A percentile compares a stretch with the other conserved stretches of the same genome.
Conservation (phyloP, 129 eudicot genomes). For the Glebionis coronaria region DNA sequence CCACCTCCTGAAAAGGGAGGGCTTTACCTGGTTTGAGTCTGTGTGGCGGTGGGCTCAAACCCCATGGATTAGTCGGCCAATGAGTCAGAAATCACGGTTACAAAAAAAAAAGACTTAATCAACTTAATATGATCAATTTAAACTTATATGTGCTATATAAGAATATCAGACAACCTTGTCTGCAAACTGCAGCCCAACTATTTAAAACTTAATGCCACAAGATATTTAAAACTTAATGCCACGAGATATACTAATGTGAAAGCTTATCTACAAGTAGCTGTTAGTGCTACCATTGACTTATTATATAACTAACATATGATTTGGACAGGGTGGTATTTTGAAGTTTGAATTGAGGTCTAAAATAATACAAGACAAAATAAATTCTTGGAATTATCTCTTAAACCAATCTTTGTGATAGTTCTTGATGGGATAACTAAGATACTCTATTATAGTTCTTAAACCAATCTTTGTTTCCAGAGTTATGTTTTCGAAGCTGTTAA, state of each 20-base stretch:
- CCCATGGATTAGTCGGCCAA: too few species aligned
- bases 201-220: neutral
- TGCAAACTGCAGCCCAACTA: neutral
- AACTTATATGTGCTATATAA: too few species aligned
- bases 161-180: too few species aligned
- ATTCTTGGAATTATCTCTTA: slow-evolving; percentile 15
- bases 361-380: slow-evolving; percentile 6
- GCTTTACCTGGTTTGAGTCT: too few species aligned
- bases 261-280: slow-evolving; percentile 13
- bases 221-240: neutral
- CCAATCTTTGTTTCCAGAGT: slow-evolving; percentile 23
- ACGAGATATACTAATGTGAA: neutral
- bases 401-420: neutral
- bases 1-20: too few species aligned
- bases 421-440: slow-evolving; percentile 35
- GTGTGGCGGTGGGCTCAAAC: too few species aligned
- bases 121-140: too few species aligned
- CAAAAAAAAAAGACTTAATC: too few species aligned
- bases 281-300: slow-evolving; percentile 31
- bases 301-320: slow-evolving; percentile 5
- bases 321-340: slow-evolving; percentile 19
- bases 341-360: slow-evolving; percentile 17
- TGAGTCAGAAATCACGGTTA: too few species aligned
- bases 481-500: slow-evolving; percentile 4
- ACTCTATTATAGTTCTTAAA: slow-evolving; percentile 19